Base-by-base conservation (phyloP, 257 asterid species). In the Henckelia pumila region DNA sequence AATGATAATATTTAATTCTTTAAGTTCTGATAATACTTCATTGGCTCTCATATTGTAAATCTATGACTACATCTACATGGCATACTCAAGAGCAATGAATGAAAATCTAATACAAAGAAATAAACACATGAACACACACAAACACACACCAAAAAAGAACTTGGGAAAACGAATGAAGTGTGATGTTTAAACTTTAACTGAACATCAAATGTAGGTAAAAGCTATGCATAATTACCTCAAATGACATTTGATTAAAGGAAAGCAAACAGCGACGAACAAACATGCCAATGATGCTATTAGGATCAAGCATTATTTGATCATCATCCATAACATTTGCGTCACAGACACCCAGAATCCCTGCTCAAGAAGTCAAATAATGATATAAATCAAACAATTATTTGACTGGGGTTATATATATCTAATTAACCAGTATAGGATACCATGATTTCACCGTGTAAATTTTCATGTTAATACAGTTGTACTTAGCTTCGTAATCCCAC, bases 271-370 rank as follows among this genome's bases (percentile, higher is more conserved):
- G 89, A 23, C 99, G 78, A 55, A 84, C 79, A 75, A 86, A 94
- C 75, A 91, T 77, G 67, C 99, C 99, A 72, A 87, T 78, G 61
- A 50, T 83, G 77, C 97, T 88, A 72, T 81, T 85, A 23, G 99
- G 95, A 72, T 91, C 97, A 73, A 94, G 82, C 85, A 85, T 83
- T 71, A 88, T 88, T 77, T 88, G 97, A 76, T 90, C 95, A 62
- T 90, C 97, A 64, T 94, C 99, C 84, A 86, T 69, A 32, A 72
- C 86, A 74, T 70, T 84, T 22, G 89, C 67, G 56, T 90, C 94
- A 4, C 88, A 63, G 17, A 85, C 92, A 64, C 87, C 95, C 17
- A 94, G 81, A 57, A 86, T 85, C 71, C 93, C 98, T 93, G 77
- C 40, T 53, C 32, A 65, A 25, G 32, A 23, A 61, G 20, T 8